These are phyloP conservation scores for Rhynchospora breviuscula DNA, from an alignment of 176 grass and related monocot genomes.

Conservation along the genomic window DNA sequence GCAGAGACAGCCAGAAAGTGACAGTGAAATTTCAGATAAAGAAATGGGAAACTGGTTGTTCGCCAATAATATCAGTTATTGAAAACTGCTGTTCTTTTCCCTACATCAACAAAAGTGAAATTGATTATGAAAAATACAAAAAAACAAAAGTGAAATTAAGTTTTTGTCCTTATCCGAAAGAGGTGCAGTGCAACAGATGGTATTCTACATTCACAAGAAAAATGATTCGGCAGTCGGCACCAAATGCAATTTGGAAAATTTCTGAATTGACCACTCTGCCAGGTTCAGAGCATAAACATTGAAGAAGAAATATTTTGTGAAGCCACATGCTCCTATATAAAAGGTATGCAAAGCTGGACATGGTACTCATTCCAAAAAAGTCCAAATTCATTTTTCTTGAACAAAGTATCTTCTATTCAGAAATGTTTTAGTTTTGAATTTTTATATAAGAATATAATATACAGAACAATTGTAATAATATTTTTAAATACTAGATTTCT, in stretches of 20 bases:
- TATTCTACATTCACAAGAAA: neutral
- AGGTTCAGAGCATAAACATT: neutral
- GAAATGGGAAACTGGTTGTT: no score
- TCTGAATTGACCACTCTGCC: neutral
- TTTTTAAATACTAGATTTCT: no score
- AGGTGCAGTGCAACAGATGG: neutral
- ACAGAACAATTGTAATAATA: no score
- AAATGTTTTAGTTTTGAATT: no score
- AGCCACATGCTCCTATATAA: neutral
- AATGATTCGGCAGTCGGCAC: neutral
- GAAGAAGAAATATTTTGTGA: neutral
- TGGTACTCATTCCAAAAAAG: neutral
- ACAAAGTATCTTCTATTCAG: no score
- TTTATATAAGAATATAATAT: no score
- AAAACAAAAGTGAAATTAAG: neutral
- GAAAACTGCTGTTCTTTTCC: no score
- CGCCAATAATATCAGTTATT: no score
- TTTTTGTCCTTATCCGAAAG: neutral
- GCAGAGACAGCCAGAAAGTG: no score
- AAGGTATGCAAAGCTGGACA: no score
- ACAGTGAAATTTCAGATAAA: no score
- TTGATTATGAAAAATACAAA: no score
- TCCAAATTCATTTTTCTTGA: neutral
- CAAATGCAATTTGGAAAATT: neutral
- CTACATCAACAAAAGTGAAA: neutral